Evolutionary conservation across 805 yeast species (phyloP).

Genomic region (Candida germanica): DNA sequence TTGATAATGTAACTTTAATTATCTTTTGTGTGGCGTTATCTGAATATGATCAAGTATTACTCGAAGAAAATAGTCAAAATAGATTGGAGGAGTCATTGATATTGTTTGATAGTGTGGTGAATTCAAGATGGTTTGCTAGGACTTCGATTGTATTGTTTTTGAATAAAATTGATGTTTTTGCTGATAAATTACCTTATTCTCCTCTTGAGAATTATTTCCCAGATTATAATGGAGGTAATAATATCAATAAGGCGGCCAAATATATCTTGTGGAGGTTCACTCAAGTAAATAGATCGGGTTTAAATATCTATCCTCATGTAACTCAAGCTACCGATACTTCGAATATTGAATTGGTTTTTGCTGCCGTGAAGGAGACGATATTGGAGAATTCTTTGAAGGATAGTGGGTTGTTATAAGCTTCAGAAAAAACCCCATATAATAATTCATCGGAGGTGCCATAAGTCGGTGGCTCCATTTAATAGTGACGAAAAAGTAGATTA

Average conservation of each 20-base stretch:
- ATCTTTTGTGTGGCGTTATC: conserved; percentile 89
- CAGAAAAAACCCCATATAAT: background rate
- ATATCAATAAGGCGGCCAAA: conserved; percentile 86
- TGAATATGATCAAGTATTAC: conserved; percentile 83
- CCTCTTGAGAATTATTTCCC: conserved; percentile 84
- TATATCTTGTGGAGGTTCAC: conserved; percentile 89
- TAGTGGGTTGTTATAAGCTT: conserved; percentile 57
- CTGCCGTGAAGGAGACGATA: conserved; percentile 78
- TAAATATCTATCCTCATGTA: conserved; percentile 83
- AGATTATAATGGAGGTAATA: conserved; percentile 87
- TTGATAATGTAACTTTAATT: conserved; percentile 85
- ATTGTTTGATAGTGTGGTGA: conserved; percentile 84
- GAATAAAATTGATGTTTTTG: conserved; percentile 87
- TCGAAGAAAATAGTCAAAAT: conserved; percentile 75
- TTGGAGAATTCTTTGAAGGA: conserved; percentile 73
- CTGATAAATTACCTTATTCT: conserved; percentile 75
- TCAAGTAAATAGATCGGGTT: conserved; percentile 76
- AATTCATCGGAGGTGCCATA: no score
- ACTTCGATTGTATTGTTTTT: conserved; percentile 83
- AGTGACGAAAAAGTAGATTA: no score
- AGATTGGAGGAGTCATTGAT: conserved; percentile 79
- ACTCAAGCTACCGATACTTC: conserved; percentile 95
- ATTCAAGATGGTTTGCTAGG: conserved; percentile 88
- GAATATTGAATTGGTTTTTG: conserved; percentile 80
- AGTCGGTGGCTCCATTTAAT: no score